Evolutionary conservation across 345 rosid genomes (phyloP), one percentile per base, ranked within the genome.

Genomic region (Murraya koenigii): DNA sequence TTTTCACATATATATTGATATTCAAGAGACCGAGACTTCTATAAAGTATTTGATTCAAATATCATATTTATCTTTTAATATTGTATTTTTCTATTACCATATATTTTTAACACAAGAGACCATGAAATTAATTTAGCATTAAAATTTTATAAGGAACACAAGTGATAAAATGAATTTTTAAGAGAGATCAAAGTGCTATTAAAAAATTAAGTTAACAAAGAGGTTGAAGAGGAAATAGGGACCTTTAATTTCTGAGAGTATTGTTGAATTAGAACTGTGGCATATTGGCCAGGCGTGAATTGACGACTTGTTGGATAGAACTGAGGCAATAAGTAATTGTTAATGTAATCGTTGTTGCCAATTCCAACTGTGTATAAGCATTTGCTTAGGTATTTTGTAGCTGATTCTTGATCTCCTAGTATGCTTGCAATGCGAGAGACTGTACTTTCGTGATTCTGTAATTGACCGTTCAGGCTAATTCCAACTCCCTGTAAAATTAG

Each of bases 331-430:
- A 82, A 74, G 75, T 83, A 85, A 70, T 83, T 85, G 81, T 80
- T 83, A 23, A 85, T 66, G 86, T 80, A 82, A 26, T 85, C 84
- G 32, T 83, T 85, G 72, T 10, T 78, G 35, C 86, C 86, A 17
- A 77, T 76, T 59, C 78, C 81, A 13, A 85, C 75, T 0, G 77
- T 26, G 55, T 82, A 82, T 9, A 80, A 10, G 81, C 87, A 77
- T 75, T 72, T 61, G 69, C 35, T 76, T n/a, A 85, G 61, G 74
- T 82, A 28, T 3, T 30, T 6, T 44, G 80, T 39, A 6, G 75
- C 36, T 3, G 20, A 44, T 7, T 71, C 22, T n/a, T 25, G 32
- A 30, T 76, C 59, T 0, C 78, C 14, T 10, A 79, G 39, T 23
- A 69, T 30, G 2, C 28, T 14, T 4, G 0, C 26, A 32, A 76